These are phyloP conservation scores for Trypanosoma cruzi DNA, from an alignment of 208 protist genomes.

Conservation along the genomic window DNA sequence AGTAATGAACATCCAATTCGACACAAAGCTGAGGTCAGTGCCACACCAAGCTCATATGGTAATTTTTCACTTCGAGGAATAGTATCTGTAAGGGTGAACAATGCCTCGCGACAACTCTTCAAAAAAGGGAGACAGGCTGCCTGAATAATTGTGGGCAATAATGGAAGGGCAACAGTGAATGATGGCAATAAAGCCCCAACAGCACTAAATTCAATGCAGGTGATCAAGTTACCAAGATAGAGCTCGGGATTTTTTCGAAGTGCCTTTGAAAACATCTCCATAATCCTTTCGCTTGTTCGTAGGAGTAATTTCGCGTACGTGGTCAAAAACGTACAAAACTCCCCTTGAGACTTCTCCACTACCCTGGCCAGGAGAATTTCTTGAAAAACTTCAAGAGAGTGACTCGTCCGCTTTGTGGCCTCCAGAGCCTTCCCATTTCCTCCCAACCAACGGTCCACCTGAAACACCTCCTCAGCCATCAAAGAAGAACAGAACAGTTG, in stretches of 20 bases:
- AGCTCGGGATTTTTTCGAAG: conserved; percentile 49
- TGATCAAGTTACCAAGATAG: conserved; percentile 31
- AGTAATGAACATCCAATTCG: conserved; percentile 76
- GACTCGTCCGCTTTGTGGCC: conserved; percentile 51
- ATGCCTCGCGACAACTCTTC: conserved; percentile 66
- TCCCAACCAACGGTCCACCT: conserved; percentile 53
- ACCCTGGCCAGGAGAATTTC: conserved; percentile 66
- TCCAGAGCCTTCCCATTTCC: conserved; percentile 32
- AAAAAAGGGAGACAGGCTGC: conserved; percentile 43
- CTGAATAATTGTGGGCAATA: conserved; percentile 63
- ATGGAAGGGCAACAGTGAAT: conserved; percentile 75
- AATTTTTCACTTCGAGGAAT: conserved; percentile 28
- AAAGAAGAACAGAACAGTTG: conserved; percentile 71
- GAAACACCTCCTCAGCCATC: conserved; percentile 68
- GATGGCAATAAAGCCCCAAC: conserved; percentile 81
- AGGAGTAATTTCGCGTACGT: conserved; percentile 77
- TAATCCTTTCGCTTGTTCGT: conserved; percentile 58
- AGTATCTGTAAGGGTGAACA: conserved; percentile 54
- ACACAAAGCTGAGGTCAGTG: conserved; percentile 75
- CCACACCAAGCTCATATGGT: conserved; percentile 58
- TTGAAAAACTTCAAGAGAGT: conserved; percentile 81
- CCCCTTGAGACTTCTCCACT: conserved; percentile 29
- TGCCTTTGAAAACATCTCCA: conserved; percentile 51
- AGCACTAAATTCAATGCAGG: conserved; percentile 61
- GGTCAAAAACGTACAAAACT: conserved; percentile 31